phyloP scores from a whole-genome alignment of 2,329 filamentous ascomycete genomes.

The Trichoderma aggressivum region DNA sequence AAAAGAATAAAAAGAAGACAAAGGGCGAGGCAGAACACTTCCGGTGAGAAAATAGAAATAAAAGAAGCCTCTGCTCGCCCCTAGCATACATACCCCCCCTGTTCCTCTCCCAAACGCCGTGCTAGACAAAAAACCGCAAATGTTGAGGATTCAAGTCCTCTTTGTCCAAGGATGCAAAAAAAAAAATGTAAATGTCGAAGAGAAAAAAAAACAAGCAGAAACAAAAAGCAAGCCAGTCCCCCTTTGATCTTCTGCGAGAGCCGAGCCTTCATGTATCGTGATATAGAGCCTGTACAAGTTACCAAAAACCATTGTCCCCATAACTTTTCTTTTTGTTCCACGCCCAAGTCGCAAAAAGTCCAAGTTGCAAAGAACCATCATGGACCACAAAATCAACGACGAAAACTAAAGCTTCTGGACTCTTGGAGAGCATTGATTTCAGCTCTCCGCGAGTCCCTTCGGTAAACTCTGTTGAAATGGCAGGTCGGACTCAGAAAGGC shows the following conservation, averaged over 20 bases:
- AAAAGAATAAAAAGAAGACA: neutral
- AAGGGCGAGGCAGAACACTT: neutral
- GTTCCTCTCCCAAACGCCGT: constrained; percentile 32
- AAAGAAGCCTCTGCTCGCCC: constrained; percentile 16
- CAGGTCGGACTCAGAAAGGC: neutral
- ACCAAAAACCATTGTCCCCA: constrained; percentile 23
- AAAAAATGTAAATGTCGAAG: constrained; percentile 1
- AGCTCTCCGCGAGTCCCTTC: neutral
- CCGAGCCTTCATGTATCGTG: constrained; percentile 28
- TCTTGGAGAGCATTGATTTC: constrained; percentile 1
- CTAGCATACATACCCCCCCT: neutral
- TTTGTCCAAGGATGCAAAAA: constrained; percentile 19
- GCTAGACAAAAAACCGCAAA: constrained; percentile 27
- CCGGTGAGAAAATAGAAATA: constrained; percentile 4
- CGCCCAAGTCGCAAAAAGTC: constrained; percentile 9
- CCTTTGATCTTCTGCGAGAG: constrained; percentile 3
- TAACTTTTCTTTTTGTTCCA: constrained; percentile 16
- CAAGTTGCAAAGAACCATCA: constrained; percentile 17
- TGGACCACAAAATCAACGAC: constrained; percentile 19
- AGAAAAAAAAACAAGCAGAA: constrained; percentile 5
- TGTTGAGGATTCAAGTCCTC: neutral
- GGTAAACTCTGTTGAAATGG: neutral
- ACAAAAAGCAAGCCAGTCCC: neutral
- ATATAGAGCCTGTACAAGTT: constrained; percentile 30
- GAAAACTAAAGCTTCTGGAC: neutral